Base-by-base conservation (phyloP, 768 basidiomycete genomes). In the Collybia mongolica region DNA sequence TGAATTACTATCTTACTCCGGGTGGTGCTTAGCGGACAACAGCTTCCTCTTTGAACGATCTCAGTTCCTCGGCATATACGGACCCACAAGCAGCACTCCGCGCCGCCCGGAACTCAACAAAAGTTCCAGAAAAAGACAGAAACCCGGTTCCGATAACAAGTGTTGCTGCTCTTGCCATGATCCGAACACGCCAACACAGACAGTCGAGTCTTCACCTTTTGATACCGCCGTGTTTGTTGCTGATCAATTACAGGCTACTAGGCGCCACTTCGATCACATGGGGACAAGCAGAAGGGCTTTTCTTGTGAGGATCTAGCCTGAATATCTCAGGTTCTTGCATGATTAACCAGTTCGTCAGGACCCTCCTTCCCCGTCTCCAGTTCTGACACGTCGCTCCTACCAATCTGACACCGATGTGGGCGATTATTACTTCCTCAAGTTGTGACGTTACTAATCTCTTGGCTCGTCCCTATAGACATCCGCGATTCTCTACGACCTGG, bases 161-260 rank as follows among this genome's bases (percentile, higher is more conserved):
- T 52, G 50, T 36, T 52, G 50, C 39, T 52, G 50, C 22, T 29
- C 50, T 23, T 52, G 50, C 40, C 50, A 52, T 46, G n/a, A 38
- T 24, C 46, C 37, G n/a, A 39, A 39, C 46, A 26, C 37, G 1
- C 17, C 46, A 5, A 5, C 36, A 15, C 20, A 5, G 22, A 20
- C 23, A 38, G 46, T 47, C 36, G 9, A 39, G 37, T 20, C 24
- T 20, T 17, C 38, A 17, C 5, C 23, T 1, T 11, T 6, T 22
- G 14, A 11, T 6, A 23, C 17, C 14, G 5, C 35, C 20, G 41
- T 37, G 36, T 4, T 20, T 38, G 42, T 7, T 38, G 20, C 17
- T 12, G 14, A 38, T 18, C 22, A 15, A 18, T 35, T 15, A 28
- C 42, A 44, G 36, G 14, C 20, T 23, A 37, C 24, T 8, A n/a